Evolutionary conservation across 257 asterid species (phyloP), one percentile per base, ranked within the genome.

Genomic region (Osmanthus fragrans): DNA sequence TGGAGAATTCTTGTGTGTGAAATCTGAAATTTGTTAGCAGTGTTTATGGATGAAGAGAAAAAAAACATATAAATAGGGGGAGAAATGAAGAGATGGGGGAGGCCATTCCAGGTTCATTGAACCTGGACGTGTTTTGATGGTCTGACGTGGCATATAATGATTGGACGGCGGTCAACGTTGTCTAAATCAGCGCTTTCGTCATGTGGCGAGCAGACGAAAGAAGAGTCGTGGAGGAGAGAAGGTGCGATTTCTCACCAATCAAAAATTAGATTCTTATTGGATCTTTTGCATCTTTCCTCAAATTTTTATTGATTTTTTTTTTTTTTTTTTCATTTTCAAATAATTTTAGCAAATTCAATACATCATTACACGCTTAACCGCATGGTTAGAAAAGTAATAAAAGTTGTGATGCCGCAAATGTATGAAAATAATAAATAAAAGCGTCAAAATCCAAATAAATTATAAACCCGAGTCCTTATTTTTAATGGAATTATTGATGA

Each of bases 91-190:
- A 77, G 81, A 27, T 21, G 13, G 80, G 65, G 75, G 84, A 76
- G 42, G 79, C 73, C 49, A 45, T 7, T 5, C 37, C 70, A 86
- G 92, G 82, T 92, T 81, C 97, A 89, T 86, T 88, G 97, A 89
- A 90, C 83, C 83, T 92, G 87, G 96, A 90, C 94, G 89, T 79
- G 72, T 73, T 92, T 83, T 58, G 86, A 84, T 49, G 13, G 40
- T 42, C 65, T 70, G 77, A 86, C 80, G 83, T 86, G 90, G 86
- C 85, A 6, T 0, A 0, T 15, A 0, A 0, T 73, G 56, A 81
- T 78, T 84, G 88, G 88, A 0, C 29, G 3, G 5, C 0, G 18
- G 73, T 51, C 65, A 30, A 8, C 12, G 18, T 25, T 66, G 68
- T 40, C 65, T 21, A 67, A 3, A 73, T 87, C 92, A 85, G 90